These are phyloP conservation scores for Hanseniaspora singularis DNA, from an alignment of 805 yeast species.

Conservation along the genomic window DNA sequence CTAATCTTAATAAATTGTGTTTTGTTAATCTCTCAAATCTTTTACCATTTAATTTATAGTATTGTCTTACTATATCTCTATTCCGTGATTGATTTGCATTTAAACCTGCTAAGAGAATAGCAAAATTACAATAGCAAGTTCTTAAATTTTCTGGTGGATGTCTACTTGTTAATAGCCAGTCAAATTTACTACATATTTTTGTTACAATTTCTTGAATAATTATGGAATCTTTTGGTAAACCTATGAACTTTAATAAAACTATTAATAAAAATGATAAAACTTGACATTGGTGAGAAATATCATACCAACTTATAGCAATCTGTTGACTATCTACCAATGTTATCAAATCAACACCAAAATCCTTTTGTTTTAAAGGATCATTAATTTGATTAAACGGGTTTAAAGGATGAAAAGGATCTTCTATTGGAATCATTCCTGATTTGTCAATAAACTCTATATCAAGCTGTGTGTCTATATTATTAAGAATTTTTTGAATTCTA, in stretches of 20 bases:
- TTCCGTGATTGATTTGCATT: slow-evolving; percentile 29
- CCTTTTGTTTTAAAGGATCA: slow-evolving; percentile 20
- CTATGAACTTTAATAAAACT: slow-evolving; percentile 26
- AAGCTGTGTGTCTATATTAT: slow-evolving; percentile 27
- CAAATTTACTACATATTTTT: slow-evolving; percentile 25
- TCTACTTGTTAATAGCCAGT: slow-evolving; percentile 27
- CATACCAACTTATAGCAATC: slow-evolving; percentile 31
- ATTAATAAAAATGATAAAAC: slow-evolving; percentile 28
- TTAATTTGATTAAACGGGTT: slow-evolving; percentile 15
- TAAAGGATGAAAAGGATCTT: slow-evolving; percentile 28
- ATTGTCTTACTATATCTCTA: slow-evolving; percentile 24
- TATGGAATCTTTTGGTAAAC: slow-evolving; percentile 27
- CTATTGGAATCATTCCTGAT: slow-evolving; percentile 27
- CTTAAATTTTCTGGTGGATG: slow-evolving; percentile 28
- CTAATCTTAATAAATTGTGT: slow-evolving; percentile 27
- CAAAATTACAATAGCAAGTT: slow-evolving; percentile 30
- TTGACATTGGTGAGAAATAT: slow-evolving; percentile 31
- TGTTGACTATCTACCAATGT: slow-evolving; percentile 22
- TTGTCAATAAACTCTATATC: slow-evolving; percentile 29
- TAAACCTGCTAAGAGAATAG: slow-evolving; percentile 29
- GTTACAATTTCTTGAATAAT: slow-evolving; percentile 28
- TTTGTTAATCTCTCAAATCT: slow-evolving; percentile 27
- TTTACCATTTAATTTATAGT: slow-evolving; percentile 26
- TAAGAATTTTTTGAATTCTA: slow-evolving; percentile 27
- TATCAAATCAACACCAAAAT: slow-evolving; percentile 29